A percentile compares a stretch with the other conserved stretches of the same genome.
These are phyloP conservation scores for Capsicum rhomboideum DNA, from an alignment of 257 asterid species.

Conservation along the genomic window DNA sequence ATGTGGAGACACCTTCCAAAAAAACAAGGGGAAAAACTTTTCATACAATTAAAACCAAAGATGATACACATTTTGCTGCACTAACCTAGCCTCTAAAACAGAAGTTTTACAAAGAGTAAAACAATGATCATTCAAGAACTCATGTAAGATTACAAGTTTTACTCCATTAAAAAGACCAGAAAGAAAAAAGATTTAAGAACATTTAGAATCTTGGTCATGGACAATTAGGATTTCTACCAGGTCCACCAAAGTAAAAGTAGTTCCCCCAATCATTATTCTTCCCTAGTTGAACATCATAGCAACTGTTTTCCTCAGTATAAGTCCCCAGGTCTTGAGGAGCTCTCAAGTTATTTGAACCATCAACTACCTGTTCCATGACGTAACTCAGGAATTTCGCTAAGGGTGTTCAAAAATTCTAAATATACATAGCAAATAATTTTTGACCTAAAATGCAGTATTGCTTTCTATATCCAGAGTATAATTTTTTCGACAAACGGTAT, in stretches of 20 bases:
- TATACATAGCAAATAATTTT: background rate
- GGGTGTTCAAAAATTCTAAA: background rate
- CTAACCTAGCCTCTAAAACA: background rate
- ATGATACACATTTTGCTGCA: background rate
- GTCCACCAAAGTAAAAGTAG: constrained; percentile 80
- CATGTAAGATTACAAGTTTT: background rate
- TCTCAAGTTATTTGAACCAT: constrained; percentile 56
- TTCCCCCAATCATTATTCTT: constrained; percentile 57
- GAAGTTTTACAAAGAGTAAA: background rate
- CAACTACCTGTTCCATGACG: constrained; percentile 36
- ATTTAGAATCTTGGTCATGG: constrained; percentile 16
- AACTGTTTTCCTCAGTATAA: constrained; percentile 56
- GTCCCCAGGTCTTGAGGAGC: constrained; percentile 42
- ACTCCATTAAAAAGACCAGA: background rate
- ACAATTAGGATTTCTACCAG: constrained; percentile 69
- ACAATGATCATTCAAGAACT: background rate
- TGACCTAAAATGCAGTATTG: background rate
- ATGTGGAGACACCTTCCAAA: background rate
- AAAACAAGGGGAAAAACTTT: background rate
- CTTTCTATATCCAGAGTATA: background rate
- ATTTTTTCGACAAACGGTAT: background rate
- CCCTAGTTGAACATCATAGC: constrained; percentile 57
- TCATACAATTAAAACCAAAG: background rate
- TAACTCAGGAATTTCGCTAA: background rate
- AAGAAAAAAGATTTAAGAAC: background rate